These are phyloP conservation scores for Thelonectria olida DNA, from an alignment of 2,329 filamentous ascomycete species.

Conservation along the genomic window DNA sequence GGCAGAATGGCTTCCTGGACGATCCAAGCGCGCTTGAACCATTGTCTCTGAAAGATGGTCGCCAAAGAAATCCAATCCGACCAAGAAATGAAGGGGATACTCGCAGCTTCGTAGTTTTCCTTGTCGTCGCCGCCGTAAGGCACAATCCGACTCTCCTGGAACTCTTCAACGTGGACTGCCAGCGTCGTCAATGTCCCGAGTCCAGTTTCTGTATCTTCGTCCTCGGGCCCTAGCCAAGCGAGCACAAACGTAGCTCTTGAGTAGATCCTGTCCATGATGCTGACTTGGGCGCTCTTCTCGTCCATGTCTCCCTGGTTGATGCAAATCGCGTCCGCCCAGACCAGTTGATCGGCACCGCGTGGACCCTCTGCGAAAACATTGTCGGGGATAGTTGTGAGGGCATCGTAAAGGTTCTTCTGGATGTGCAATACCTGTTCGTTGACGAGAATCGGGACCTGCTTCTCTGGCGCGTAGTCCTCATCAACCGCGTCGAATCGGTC, in stretches of 20 bases:
- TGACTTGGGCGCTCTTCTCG: conserved; percentile 41
- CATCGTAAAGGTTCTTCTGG: conserved; percentile 35
- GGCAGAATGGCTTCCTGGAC: conserved; percentile 41
- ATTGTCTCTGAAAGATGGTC: conserved; percentile 37
- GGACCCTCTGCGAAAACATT: conserved; percentile 6
- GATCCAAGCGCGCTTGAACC: conserved; percentile 42
- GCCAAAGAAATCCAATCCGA: conserved; percentile 32
- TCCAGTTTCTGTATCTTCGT: conserved; percentile 25
- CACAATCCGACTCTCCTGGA: conserved; percentile 30
- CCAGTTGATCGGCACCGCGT: conserved; percentile 14
- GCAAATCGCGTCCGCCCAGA: conserved; percentile 45
- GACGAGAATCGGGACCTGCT: conserved; percentile 25
- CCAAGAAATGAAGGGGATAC: conserved; percentile 29
- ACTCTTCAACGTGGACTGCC: conserved; percentile 16
- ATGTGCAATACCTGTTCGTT: conserved; percentile 28
- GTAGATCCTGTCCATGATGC: conserved; percentile 43
- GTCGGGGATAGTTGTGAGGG: conserved; percentile 24
- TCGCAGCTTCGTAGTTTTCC: conserved; percentile 28
- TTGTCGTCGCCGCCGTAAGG: conserved; percentile 32
- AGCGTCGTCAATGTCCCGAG: conserved; percentile 26
- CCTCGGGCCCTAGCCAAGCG: conserved; percentile 39
- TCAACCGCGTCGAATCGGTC: conserved; percentile 25
- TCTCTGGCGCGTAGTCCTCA: conserved; percentile 19
- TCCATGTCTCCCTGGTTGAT: conserved; percentile 37
- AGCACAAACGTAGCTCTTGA: conserved; percentile 33